Base-by-base conservation (phyloP, 352 stramenopile genomes). In the Lagenidium sp. region DNA sequence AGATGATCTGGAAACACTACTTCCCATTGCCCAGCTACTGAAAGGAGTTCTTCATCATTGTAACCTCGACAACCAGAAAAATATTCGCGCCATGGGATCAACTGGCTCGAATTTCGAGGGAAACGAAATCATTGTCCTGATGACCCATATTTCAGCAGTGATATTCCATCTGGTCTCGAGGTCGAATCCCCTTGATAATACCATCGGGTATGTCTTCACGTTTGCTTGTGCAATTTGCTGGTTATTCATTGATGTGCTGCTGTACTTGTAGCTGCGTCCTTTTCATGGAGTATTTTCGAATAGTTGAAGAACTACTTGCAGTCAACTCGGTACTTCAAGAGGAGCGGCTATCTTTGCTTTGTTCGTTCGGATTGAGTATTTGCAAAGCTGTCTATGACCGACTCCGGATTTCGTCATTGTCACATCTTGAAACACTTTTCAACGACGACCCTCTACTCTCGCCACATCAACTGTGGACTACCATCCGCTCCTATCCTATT, bases 251-350 rank as follows among this genome's bases (percentile, higher is more conserved):
- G n/a, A n/a, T n/a, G n/a, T n/a, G n/a, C n/a, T n/a, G n/a, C n/a
- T n/a, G n/a, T n/a, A n/a, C n/a, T 28, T 61, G 21, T 30, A 90
- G 77, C 20, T 88, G 68, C 28, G 74, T 91, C 19, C 38, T 87
- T 29, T 38, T 79, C 40, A 76, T 81, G 22, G 79, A 91, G 31
- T 58, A 79, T 6, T 72, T 68, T 24, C 73, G 71, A 22, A 72
- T 88, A 26, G 20, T 82, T 6, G 64, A 68, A 44, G 71, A 88
- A 53, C 28, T 63, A 2, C 6, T 71, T 16, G 18, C 20, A 7
- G n/a, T 57, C 16, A 60, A 57, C 20, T 34, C 2, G 10, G 24
- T 30, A 11, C 28, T 50, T 2, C 22, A 15, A 20, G 19, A 61
- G 8, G 21, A 13, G 6, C 30, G 4, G 2, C 24, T 63, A 12